phyloP scores from a whole-genome alignment of 164 flowering plant genomes.

The Vitis riparia region DNA sequence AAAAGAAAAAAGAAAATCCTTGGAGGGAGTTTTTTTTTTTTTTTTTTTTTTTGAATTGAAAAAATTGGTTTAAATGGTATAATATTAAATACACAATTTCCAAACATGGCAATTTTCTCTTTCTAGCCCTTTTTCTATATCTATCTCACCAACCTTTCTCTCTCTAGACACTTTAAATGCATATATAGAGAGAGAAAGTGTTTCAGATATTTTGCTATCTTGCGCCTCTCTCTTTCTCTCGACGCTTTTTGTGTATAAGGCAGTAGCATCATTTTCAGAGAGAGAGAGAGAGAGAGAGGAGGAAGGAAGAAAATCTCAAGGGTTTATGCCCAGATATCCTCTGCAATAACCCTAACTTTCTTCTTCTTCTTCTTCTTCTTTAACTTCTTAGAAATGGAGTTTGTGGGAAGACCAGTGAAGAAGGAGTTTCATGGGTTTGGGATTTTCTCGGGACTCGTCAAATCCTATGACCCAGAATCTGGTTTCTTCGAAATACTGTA shows the following conservation, averaged over 20 bases:
- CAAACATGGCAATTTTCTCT: too few species aligned
- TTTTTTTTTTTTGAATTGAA: too few species aligned
- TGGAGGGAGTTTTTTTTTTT: too few species aligned
- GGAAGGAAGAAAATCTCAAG: not conserved
- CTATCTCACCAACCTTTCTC: constrained; percentile 3
- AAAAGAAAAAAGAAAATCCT: too few species aligned
- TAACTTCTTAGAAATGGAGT: constrained; percentile 45
- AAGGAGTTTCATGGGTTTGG: constrained; percentile 54
- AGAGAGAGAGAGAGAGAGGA: constrained; percentile 4
- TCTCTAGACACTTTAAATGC: constrained; percentile 16
- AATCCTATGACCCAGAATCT: constrained; percentile 49
- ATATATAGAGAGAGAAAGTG: constrained; percentile 9
- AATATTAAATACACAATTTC: too few species aligned
- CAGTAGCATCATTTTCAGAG: not conserved
- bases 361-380: not conserved
- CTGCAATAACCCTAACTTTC: too few species aligned
- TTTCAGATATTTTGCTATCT: not conserved
- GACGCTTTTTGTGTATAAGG: not conserved
- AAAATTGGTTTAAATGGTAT: too few species aligned
- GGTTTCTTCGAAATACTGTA: constrained; percentile 49
- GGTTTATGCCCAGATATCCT: too few species aligned
- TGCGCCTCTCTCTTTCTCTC: not conserved
- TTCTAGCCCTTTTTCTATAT: too few species aligned
- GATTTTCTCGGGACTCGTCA: constrained; percentile 37
- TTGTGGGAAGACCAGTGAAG: constrained; percentile 57